Evolutionary conservation across 345 rosid genomes (phyloP).

Genomic region (Litchi chinensis): DNA sequence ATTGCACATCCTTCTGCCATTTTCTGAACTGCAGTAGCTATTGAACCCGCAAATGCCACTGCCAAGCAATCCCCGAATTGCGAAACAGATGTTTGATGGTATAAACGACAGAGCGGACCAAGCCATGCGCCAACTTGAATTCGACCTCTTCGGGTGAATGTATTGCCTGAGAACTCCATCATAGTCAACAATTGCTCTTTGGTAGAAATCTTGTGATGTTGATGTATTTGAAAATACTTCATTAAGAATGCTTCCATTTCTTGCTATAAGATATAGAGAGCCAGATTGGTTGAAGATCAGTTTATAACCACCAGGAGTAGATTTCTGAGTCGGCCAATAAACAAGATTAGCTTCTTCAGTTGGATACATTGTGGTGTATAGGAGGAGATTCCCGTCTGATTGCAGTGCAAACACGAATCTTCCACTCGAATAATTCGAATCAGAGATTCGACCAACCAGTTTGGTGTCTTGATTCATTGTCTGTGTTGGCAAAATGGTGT

Average conservation of each 20-base stretch:
- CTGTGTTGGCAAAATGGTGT: slow-evolving; percentile 37
- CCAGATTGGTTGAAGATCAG: slow-evolving; percentile 28
- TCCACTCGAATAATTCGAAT: slow-evolving; percentile 17
- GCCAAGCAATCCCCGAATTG: too few species aligned
- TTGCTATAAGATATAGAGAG: slow-evolving; percentile 13
- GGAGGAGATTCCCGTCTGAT: slow-evolving; percentile 13
- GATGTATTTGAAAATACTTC: not conserved
- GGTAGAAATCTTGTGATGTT: slow-evolving; percentile 19
- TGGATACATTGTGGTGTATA: slow-evolving; percentile 23
- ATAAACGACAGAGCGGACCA: too few species aligned
- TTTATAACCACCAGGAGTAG: not conserved
- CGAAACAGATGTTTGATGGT: too few species aligned
- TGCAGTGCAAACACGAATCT: slow-evolving; percentile 24
- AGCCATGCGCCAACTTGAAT: too few species aligned
- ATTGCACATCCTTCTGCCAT: too few species aligned
- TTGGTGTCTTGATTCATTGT: not conserved
- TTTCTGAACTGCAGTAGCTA: too few species aligned
- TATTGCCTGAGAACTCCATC: slow-evolving; percentile 30
- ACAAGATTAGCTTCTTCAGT: not conserved
- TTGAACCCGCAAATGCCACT: too few species aligned
- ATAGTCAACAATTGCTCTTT: slow-evolving; percentile 24
- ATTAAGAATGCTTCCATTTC: slow-evolving; percentile 5
- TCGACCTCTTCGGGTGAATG: too few species aligned
- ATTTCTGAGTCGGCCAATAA: not conserved
- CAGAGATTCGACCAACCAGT: slow-evolving; percentile 22